phyloP scores from a whole-genome alignment of 2,329 filamentous ascomycete species.

The Emmonsiellopsis sp. region DNA sequence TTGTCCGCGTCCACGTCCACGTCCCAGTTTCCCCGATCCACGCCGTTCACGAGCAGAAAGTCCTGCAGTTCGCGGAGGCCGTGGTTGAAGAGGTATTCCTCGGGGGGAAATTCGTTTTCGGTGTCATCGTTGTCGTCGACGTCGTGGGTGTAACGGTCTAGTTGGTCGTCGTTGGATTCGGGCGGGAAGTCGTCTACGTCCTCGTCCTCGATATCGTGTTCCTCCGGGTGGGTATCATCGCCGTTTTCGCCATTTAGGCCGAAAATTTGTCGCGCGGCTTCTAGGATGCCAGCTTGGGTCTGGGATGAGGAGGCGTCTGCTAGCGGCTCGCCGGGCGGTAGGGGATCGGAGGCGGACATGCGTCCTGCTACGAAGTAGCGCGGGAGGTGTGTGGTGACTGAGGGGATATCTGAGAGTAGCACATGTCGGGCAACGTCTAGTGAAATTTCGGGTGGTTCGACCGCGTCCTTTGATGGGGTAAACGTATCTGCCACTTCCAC shows the following conservation, averaged over 20 bases:
- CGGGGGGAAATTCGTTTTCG: slow-evolving; percentile 15
- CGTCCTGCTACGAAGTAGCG: slow-evolving; percentile 52
- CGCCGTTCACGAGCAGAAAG: slow-evolving; percentile 30
- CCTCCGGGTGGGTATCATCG: not conserved
- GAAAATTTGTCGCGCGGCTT: not conserved
- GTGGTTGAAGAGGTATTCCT: slow-evolving; percentile 13
- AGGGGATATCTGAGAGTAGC: slow-evolving; percentile 65
- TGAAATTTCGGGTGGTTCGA: slow-evolving; percentile 40
- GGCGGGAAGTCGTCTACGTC: too few species aligned
- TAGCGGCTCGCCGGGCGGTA: slow-evolving; percentile 52
- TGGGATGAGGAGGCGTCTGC: slow-evolving; percentile 7
- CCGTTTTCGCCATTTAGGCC: not conserved
- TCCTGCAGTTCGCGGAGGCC: slow-evolving; percentile 26
- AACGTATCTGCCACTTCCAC: slow-evolving; percentile 57
- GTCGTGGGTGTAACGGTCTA: not conserved
- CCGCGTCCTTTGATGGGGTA: slow-evolving; percentile 31
- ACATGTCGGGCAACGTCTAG: slow-evolving; percentile 63
- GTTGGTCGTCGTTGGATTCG: too few species aligned
- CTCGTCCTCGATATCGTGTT: not conserved
- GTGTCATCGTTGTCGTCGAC: not conserved
- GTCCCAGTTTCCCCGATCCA: slow-evolving; percentile 35
- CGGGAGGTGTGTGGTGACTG: slow-evolving; percentile 62
- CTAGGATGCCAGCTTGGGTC: not conserved
- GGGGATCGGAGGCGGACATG: slow-evolving; percentile 70
- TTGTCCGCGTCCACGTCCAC: slow-evolving; percentile 26